Evolutionary conservation across 768 basidiomycete species (phyloP).

Genomic region (Neoboletus magnificus): DNA sequence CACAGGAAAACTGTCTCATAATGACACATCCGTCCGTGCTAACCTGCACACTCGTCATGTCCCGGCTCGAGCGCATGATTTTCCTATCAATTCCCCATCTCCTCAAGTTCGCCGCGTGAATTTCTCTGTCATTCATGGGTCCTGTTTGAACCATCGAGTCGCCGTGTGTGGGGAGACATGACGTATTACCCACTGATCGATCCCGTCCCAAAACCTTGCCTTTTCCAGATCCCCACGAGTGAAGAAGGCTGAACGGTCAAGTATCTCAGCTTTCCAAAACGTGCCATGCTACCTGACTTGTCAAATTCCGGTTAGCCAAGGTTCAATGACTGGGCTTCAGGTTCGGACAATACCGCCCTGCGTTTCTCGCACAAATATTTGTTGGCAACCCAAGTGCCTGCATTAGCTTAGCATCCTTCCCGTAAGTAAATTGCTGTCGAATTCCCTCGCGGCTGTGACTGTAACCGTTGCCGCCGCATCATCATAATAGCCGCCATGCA

Average conservation of each 20-base stretch:
- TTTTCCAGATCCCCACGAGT: conserved; percentile 4
- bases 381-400: conserved; percentile 14
- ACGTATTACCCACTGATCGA: conserved; percentile 16
- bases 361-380: conserved; percentile 13
- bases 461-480: conserved; percentile 17
- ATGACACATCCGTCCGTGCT: conserved; percentile 12
- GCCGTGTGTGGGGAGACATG: conserved; percentile 24
- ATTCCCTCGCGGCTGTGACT: conserved; percentile 13
- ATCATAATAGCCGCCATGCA: conserved; percentile 5
- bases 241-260: conserved; percentile 10
- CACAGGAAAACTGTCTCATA: conserved; percentile 18
- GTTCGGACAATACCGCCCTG: conserved; percentile 14
- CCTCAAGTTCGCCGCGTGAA: conserved; percentile 20
- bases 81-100: conserved; percentile 7
- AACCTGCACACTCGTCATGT: not conserved
- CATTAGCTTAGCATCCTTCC: conserved; percentile 15
- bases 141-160: conserved; percentile 6
- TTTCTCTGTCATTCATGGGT: conserved; percentile 5
- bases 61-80: conserved; percentile 7
- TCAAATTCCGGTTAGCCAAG: conserved; percentile 13
- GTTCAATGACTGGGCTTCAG: conserved; percentile 9
- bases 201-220: conserved; percentile 10
- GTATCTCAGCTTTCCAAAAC: conserved; percentile 8
- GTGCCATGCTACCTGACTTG: conserved; percentile 1
- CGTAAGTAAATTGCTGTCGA: conserved; percentile 16